phyloP scores from a whole-genome alignment of 2,329 filamentous ascomycete species.

The Neonectria magnoliae region DNA sequence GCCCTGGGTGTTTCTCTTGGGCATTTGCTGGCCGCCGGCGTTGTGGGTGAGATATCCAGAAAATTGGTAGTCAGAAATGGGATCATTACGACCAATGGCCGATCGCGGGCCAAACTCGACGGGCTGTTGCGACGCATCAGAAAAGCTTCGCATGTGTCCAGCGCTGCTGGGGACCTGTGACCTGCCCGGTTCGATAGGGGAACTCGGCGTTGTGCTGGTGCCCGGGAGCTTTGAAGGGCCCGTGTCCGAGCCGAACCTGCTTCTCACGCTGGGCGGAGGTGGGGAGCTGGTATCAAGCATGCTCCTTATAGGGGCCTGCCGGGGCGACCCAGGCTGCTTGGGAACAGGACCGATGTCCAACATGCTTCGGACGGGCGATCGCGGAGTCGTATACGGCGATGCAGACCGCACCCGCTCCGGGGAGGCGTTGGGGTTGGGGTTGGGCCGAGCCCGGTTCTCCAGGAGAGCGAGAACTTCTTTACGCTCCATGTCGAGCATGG shows the following conservation, averaged over 20 bases:
- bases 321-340: constrained; percentile 44
- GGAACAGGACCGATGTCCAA: constrained; percentile 38
- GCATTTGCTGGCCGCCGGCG: constrained; percentile 57
- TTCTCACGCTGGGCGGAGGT: constrained; percentile 54
- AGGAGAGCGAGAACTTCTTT: constrained; percentile 76
- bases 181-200: constrained; percentile 39
- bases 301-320: constrained; percentile 71
- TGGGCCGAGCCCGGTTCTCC: constrained; percentile 57
- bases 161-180: constrained; percentile 34
- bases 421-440: constrained; percentile 39
- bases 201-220: constrained; percentile 48
- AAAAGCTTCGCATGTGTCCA: constrained; percentile 60
- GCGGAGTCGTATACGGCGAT: constrained; percentile 66
- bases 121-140: constrained; percentile 61
- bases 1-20: constrained; percentile 63
- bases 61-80: constrained; percentile 69
- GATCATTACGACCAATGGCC: constrained; percentile 48
- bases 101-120: constrained; percentile 55
- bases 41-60: constrained; percentile 65
- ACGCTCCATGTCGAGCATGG: constrained; percentile 80
- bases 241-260: constrained; percentile 62
- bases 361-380: constrained; percentile 72
- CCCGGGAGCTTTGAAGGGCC: constrained; percentile 45
- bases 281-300: constrained; percentile 50
- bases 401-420: constrained; percentile 56